Evolutionary conservation across 257 asterid genomes (phyloP), one percentile per base, ranked within the genome.

Genomic region (Capsicum rhomboideum): DNA sequence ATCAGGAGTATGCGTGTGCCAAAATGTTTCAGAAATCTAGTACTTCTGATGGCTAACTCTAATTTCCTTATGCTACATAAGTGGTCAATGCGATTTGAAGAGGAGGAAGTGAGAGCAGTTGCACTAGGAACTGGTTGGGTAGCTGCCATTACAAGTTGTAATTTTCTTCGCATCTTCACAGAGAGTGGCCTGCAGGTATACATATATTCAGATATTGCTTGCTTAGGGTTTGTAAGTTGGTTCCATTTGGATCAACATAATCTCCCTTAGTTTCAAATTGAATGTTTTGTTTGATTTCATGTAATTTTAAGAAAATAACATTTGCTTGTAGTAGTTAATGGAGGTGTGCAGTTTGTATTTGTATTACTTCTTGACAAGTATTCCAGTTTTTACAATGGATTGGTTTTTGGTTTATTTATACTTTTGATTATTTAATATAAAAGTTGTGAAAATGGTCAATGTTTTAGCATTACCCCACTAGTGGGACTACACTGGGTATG

Each of bases 11-110:
- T 40, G 31, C 10, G 78, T 69, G 40, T 42, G 79, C 79, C 79
- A 77, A 28, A 23, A 14, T 75, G 61, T 49, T 46, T 49, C 31
- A 29, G n/a, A 28, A 75, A 49, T 72, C 79, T 21, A 23, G 21
- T 74, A 54, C 26, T 79, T 88, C 66, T 61, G 18, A 8, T 77
- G 55, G 79, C 82, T 87, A 58, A 88, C 78, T 74, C 68, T 69
- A 83, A 78, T 82, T 81, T 83, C 69, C 82, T 86, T 84, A 18
- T 89, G 86, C 86, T 86, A 86, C 87, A 86, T 55, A 79, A 97
- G 99, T 97, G 99, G 98, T 95, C 98, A 54, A 97, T 97, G 99
- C 89, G 99, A 74, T 91, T 97, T 90, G 98, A 93, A 87, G 98
- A 93, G 80, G 99, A 97, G 89, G 99, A 95, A 92, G 96, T 95